These are phyloP conservation scores for Lachancea mirantina DNA, from an alignment of 805 yeast genomes.

Conservation along the genomic window DNA sequence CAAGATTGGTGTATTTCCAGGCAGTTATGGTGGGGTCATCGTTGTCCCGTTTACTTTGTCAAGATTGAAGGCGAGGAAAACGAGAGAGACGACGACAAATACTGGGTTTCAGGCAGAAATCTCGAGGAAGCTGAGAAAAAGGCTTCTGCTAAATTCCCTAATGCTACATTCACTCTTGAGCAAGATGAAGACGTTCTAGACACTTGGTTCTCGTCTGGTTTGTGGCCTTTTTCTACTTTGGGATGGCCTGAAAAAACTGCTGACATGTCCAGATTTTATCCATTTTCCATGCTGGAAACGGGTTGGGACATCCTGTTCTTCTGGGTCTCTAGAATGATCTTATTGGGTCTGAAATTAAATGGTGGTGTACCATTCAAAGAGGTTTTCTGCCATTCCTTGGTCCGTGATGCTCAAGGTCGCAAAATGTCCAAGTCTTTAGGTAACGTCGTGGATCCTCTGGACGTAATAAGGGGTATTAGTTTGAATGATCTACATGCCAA, in stretches of 20 bases:
- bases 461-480: constrained; percentile 84
- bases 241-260: constrained; percentile 86
- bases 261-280: constrained; percentile 74
- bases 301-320: constrained; percentile 99
- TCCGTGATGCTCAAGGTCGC: constrained; percentile 98
- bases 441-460: constrained; percentile 92
- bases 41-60: constrained; percentile 93
- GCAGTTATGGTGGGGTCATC: constrained; percentile 93
- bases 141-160: constrained; percentile 70
- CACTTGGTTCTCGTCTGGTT: constrained; percentile 97
- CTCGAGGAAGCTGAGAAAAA: constrained; percentile 77
- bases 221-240: constrained; percentile 95
- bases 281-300: constrained; percentile 92
- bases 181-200: constrained; percentile 98
- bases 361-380: constrained; percentile 91
- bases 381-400: constrained; percentile 96
- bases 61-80: constrained; percentile 65
- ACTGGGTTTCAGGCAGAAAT: constrained; percentile 88
- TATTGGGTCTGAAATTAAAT: constrained; percentile 82
- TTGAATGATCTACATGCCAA: constrained; percentile 74
- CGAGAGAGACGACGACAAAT: constrained; percentile 53
- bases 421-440: constrained; percentile 98
- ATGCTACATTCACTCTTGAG: constrained; percentile 61
- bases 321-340: constrained; percentile 97
- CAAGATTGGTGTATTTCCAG: constrained; percentile 99